phyloP scores from a whole-genome alignment of 2,329 filamentous ascomycete genomes.

The Aureobasidium sp. region DNA sequence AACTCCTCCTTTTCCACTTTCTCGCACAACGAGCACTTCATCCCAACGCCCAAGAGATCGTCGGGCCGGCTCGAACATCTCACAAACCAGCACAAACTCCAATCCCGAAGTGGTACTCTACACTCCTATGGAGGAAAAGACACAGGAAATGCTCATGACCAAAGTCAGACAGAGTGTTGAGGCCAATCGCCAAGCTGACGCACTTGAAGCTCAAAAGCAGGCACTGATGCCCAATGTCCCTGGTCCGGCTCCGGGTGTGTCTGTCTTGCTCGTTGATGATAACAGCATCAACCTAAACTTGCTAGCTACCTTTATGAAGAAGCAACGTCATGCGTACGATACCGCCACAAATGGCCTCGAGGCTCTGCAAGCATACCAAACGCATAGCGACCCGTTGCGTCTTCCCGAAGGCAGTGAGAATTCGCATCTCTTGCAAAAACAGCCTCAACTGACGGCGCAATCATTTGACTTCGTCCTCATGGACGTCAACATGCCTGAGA shows the following conservation, averaged over 20 bases:
- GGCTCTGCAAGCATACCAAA: slow-evolving; percentile 37
- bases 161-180: neutral
- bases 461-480: slow-evolving; percentile 39
- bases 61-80: neutral
- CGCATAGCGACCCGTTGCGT: slow-evolving; percentile 15
- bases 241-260: neutral
- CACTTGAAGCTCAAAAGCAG: neutral
- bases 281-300: slow-evolving; percentile 28
- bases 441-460: neutral
- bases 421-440: neutral
- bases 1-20: neutral
- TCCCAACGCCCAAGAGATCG: neutral
- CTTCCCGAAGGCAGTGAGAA: slow-evolving; percentile 18
- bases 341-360: slow-evolving; percentile 40
- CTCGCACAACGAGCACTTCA: neutral
- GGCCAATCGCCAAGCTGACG: neutral
- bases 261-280: slow-evolving; percentile 29
- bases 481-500: slow-evolving; percentile 24
- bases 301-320: slow-evolving; percentile 21
- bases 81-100: neutral
- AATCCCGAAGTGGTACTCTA: slow-evolving; percentile 1
- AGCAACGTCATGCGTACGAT: slow-evolving; percentile 17
- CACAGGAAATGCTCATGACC: neutral
- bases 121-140: neutral
- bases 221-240: neutral